Evolutionary conservation across 306 rosid species (phyloP), one percentile per base, ranked within the genome.

Genomic region (Vachellia collinsii): DNA sequence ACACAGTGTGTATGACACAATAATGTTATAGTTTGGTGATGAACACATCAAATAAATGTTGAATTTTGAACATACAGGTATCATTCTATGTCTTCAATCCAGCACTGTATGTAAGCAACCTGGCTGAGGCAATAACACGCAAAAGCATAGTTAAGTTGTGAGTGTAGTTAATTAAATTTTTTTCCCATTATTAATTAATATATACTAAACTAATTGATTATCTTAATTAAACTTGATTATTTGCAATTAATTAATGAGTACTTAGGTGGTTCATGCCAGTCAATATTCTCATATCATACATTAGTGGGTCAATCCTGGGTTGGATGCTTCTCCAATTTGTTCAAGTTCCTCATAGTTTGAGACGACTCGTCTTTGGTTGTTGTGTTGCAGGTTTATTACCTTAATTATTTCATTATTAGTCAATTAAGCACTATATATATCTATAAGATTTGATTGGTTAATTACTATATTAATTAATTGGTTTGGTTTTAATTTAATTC

Each of bases 191-290:
- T 29, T 13, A 50, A 50, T 48, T 48, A 48, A 47, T 1, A 47
- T 47, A 47, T 1, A 47, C 12, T 3, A 11, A 29, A 29, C 34
- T 29, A 29, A 29, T 47, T 47, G 53, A 47, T 13, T 4, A 47
- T 47, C 4, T 46, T 10, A 10, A 3, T 46, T 46, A 10, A 46
- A 46, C 12, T 11, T 47, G 6, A 47, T 47, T 47, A 47, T 47
- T 8, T 54, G 25, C 10, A 54, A n/a, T 54, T n/a, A 54, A 53
- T 17, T 16, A 53, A n/a, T 62, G 17, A 2, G 22, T 20, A 0
- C 34, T 2, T 29, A 69, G 74, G 54, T 69, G 74, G 74, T 69
- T 69, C 51, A 74, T 74, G 78, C 78, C 78, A 4, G 12, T 74
- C 47, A 74, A 74, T 38, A 17, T 74, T 38, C 67, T 74, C 23